phyloP scores from a whole-genome alignment of 2,329 filamentous ascomycete genomes.

The Spiromastix sp. region DNA sequence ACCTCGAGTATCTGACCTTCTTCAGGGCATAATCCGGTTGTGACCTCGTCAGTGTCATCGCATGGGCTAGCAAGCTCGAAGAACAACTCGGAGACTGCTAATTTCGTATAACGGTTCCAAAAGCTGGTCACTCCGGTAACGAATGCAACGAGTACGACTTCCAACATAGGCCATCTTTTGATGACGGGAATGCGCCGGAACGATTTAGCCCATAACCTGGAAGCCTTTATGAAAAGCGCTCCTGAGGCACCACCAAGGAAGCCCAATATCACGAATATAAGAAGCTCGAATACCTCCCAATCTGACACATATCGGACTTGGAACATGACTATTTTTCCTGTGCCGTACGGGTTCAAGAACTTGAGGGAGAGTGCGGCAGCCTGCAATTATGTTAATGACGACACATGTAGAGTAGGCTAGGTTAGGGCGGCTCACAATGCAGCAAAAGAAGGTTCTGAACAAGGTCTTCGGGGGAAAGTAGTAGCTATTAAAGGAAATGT shows the following conservation, averaged over 20 bases:
- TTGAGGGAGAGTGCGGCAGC: constrained; percentile 79
- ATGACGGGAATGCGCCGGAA: constrained; percentile 74
- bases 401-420: background rate
- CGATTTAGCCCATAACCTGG: constrained; percentile 74
- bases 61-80: constrained; percentile 88
- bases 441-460: constrained; percentile 97
- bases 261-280: constrained; percentile 75
- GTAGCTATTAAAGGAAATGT: constrained; percentile 50
- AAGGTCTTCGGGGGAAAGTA: constrained; percentile 97
- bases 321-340: constrained; percentile 92
- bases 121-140: constrained; percentile 78
- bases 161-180: constrained; percentile 73
- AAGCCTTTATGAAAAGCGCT: constrained; percentile 94
- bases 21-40: constrained; percentile 70
- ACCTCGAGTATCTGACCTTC: constrained; percentile 69
- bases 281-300: constrained; percentile 89
- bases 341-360: constrained; percentile 92
- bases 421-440: constrained; percentile 51
- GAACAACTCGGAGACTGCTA: constrained; percentile 81
- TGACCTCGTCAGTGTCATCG: constrained; percentile 51
- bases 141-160: constrained; percentile 79
- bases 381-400: constrained; percentile 6
- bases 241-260: constrained; percentile 74
- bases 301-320: constrained; percentile 83
- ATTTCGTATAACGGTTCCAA: constrained; percentile 84